Conservation (phyloP, 2,329 filamentous ascomycete genomes). For the Microdochium paspali region DNA sequence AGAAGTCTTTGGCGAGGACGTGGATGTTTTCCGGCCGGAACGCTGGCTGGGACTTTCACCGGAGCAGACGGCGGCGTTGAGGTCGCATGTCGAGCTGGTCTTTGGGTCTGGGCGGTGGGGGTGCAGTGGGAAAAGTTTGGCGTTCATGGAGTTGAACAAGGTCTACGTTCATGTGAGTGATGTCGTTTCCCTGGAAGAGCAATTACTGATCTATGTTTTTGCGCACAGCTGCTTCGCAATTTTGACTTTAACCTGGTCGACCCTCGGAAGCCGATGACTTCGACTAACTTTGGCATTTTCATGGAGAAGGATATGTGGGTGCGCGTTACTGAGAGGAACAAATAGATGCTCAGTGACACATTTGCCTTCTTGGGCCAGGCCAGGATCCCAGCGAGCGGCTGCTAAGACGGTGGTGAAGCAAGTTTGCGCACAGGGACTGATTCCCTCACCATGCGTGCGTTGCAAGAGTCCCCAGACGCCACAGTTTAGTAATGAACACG, state of each 20-base stretch:
- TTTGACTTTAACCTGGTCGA: slow-evolving; percentile 13
- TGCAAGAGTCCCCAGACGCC: too few species aligned
- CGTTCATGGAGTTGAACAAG: slow-evolving; percentile 32
- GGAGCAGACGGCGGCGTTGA: slow-evolving; percentile 17
- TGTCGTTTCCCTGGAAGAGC: background rate
- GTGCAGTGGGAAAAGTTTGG: slow-evolving; percentile 31
- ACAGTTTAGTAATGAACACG: too few species aligned
- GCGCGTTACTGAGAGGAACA: slow-evolving; percentile 7
- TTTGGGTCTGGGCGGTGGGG: slow-evolving; percentile 28
- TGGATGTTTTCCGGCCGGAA: slow-evolving; percentile 20
- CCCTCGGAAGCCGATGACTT: slow-evolving; percentile 6
- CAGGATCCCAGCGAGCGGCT: too few species aligned
- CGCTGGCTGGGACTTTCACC: slow-evolving; percentile 18
- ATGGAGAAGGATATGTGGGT: slow-evolving; percentile 12
- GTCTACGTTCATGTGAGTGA: slow-evolving; percentile 27
- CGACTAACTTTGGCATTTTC: slow-evolving; percentile 7
- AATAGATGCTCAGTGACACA: too few species aligned
- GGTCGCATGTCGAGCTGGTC: slow-evolving; percentile 23
- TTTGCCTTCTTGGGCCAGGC: too few species aligned
- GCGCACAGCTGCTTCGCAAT: slow-evolving; percentile 7
- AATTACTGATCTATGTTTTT: background rate
- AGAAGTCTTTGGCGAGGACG: slow-evolving; percentile 18
- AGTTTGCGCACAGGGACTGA: too few species aligned
- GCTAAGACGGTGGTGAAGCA: too few species aligned
- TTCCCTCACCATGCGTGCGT: too few species aligned